Conservation (phyloP, 345 rosid species). For the Arabidopsis arenosa region DNA sequence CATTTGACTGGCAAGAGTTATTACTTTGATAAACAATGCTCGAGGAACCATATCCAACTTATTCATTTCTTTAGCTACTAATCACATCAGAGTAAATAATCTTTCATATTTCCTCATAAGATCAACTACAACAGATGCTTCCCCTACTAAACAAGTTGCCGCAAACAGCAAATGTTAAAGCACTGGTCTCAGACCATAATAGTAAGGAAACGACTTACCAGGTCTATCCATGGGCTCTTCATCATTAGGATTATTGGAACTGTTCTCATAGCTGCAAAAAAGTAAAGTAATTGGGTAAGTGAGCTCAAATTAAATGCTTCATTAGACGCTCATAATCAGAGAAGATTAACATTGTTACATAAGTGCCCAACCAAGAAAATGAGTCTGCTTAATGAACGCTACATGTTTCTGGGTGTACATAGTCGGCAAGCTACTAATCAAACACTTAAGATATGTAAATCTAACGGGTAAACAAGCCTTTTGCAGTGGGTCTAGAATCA, state of each 20-base stretch:
- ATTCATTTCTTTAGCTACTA: conserved; percentile 11
- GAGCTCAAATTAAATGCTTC: neutral
- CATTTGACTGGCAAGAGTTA: conserved; percentile 6
- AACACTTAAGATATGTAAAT: conserved; percentile 3
- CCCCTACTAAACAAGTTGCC: neutral
- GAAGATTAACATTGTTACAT: conserved; percentile 6
- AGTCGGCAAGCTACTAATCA: neutral
- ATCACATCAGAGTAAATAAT: conserved; percentile 1
- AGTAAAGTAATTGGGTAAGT: neutral
- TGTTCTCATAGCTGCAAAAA: conserved; percentile 39
- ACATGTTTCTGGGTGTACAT: conserved; percentile 2
- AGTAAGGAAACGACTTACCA: conserved; percentile 38
- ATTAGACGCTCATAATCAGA: neutral
- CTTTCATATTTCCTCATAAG: conserved; percentile 10
- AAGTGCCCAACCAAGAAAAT: conserved; percentile 1
- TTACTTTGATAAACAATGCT: conserved; percentile 10
- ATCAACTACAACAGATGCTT: neutral
- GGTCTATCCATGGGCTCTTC: conserved; percentile 33
- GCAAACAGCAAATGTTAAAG: conserved; percentile 2
- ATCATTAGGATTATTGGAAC: conserved; percentile 23
- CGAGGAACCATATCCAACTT: conserved; percentile 11
- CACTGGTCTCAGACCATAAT: conserved; percentile 2
- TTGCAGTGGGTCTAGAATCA: neutral
- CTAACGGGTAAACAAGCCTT: conserved; percentile 9
- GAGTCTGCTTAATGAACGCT: neutral